A percentile compares a stretch with the other conserved stretches of the same genome.
phyloP scores from a whole-genome alignment of 345 rosid genomes.

The Citrus glauca region DNA sequence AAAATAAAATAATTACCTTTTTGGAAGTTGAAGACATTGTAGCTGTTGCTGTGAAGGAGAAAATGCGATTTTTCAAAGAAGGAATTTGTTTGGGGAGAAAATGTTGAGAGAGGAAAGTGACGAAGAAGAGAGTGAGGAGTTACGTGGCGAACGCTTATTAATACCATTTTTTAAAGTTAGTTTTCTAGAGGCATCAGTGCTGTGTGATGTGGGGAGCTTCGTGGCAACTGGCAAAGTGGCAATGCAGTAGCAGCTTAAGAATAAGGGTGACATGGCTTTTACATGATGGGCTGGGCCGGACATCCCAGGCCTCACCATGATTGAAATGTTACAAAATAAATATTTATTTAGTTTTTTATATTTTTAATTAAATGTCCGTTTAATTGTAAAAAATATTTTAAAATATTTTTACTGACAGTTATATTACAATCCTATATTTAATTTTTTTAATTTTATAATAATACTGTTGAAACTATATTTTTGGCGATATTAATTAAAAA shows the following conservation, averaged over 20 bases:
- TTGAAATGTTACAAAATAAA: no score
- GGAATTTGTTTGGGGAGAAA: not conserved
- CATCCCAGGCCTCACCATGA: no score
- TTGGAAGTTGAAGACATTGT: constrained; percentile 58
- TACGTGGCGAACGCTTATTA: constrained; percentile 23
- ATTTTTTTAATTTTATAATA: no score
- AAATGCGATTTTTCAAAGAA: constrained; percentile 27
- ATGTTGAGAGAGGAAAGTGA: not conserved
- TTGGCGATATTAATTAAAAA: no score
- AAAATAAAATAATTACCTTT: constrained; percentile 27
- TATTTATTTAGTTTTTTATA: no score
- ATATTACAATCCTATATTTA: fast-evolving
- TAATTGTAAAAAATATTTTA: no score
- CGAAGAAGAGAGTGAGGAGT: constrained; percentile 12
- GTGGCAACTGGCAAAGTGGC: not conserved
- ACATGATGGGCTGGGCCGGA: no score
- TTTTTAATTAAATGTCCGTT: no score
- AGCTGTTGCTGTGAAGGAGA: constrained; percentile 28
- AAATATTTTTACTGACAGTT: no score
- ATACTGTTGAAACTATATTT: no score
- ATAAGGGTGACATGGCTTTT: no score
- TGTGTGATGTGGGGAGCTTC: not conserved
- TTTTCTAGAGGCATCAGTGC: constrained; percentile 7
- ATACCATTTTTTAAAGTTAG: constrained; percentile 16
- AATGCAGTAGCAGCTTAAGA: no score